phyloP scores from a whole-genome alignment of 176 grass and related monocot species.

The Oryza nivara region DNA sequence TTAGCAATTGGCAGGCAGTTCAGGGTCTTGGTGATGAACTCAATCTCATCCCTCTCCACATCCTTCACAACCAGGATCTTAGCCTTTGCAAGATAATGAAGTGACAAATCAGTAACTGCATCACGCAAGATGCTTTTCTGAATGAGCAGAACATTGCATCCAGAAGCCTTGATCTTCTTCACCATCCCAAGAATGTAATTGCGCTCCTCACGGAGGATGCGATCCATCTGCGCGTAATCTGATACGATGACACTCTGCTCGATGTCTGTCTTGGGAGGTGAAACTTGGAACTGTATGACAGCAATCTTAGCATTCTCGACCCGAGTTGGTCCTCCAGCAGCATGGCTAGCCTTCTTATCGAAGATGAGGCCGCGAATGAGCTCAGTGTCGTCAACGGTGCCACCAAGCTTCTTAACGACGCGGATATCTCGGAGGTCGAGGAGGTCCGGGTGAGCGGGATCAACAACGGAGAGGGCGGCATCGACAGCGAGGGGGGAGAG shows the following conservation, averaged over 20 bases:
- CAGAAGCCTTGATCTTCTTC: slow-evolving; percentile 87
- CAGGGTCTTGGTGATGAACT: slow-evolving; percentile 91
- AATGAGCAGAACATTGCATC: slow-evolving; percentile 90
- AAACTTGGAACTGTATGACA: slow-evolving; percentile 94
- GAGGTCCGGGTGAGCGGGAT: slow-evolving; percentile 75
- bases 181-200: slow-evolving; percentile 95
- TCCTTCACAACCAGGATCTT: slow-evolving; percentile 93
- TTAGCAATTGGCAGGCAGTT: slow-evolving; percentile 94
- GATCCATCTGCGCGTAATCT: slow-evolving; percentile 90
- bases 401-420: slow-evolving; percentile 78
- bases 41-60: slow-evolving; percentile 95
- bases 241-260: slow-evolving; percentile 96
- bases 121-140: slow-evolving; percentile 94
- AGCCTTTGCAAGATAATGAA: slow-evolving; percentile 91
- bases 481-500: slow-evolving; percentile 83
- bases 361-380: slow-evolving; percentile 81
- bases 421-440: slow-evolving; percentile 84
- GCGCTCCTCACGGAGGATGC: slow-evolving; percentile 87
- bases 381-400: slow-evolving; percentile 84
- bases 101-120: slow-evolving; percentile 85
- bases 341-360: slow-evolving; percentile 89
- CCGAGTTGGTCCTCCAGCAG: slow-evolving; percentile 61
- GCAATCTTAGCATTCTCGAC: slow-evolving; percentile 95
- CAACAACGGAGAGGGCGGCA: slow-evolving; percentile 71
- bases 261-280: slow-evolving; percentile 92